These are phyloP conservation scores for Lachancea sp. DNA, from an alignment of 805 yeast genomes.

Conservation along the genomic window DNA sequence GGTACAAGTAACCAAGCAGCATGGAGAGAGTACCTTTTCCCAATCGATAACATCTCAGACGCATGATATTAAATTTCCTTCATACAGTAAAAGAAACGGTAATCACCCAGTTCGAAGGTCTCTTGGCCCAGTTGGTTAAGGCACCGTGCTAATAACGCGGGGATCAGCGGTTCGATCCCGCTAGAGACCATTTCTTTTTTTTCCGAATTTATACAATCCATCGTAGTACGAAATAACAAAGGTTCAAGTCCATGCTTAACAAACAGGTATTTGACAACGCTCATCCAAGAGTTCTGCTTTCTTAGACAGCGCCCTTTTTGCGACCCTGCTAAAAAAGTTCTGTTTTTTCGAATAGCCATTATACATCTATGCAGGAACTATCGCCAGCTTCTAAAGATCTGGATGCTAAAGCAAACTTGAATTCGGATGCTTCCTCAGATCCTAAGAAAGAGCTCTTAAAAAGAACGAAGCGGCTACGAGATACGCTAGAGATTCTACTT, in stretches of 20 bases:
- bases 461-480: slow-evolving; percentile 28
- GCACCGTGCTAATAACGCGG: slow-evolving; percentile 34
- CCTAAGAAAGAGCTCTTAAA: slow-evolving; percentile 9
- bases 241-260: too few relatives aligned
- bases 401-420: background rate
- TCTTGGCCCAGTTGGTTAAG: slow-evolving; percentile 33
- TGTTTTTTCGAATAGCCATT: too few relatives aligned
- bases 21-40: background rate
- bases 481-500: slow-evolving; percentile 30
- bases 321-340: too few relatives aligned
- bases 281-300: too few relatives aligned
- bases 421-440: background rate
- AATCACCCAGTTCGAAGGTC: slow-evolving; percentile 16
- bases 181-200: slow-evolving; percentile 25
- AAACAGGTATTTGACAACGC: too few relatives aligned
- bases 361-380: too few relatives aligned
- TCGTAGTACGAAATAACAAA: too few relatives aligned
- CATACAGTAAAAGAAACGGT: background rate
- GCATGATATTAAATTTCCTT: too few relatives aligned
- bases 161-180: slow-evolving; percentile 34
- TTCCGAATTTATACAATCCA: background rate
- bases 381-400: background rate
- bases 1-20: background rate
- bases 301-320: too few relatives aligned
- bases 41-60: too few relatives aligned